Conservation (phyloP, 1,284 basidiomycete genomes). For the Fomitopsis palustris region DNA sequence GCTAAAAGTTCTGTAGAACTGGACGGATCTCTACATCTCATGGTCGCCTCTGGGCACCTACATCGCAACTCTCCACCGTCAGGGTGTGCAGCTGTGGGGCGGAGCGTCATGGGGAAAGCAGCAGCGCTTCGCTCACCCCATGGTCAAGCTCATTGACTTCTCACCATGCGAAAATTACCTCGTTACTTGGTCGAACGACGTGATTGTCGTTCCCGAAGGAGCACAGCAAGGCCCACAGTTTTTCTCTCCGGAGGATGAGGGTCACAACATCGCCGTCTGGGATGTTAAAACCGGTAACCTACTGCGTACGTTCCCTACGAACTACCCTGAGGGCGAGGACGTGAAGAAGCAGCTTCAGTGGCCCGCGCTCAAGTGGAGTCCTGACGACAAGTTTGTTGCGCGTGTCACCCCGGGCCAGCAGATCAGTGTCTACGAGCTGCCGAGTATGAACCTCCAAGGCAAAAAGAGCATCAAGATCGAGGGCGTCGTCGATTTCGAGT, state of each 20-base stretch:
- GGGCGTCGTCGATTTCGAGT: slow-evolving; percentile 98
- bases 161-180: slow-evolving; percentile 97
- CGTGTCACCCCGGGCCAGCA: slow-evolving; percentile 86
- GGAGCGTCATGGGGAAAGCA: slow-evolving; percentile 85
- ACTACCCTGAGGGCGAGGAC: slow-evolving; percentile 51
- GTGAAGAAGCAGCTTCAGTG: slow-evolving; percentile 84
- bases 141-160: slow-evolving; percentile 96
- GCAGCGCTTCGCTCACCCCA: slow-evolving; percentile 92
- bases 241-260: slow-evolving; percentile 93
- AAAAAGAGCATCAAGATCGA: slow-evolving; percentile 99
- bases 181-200: slow-evolving; percentile 97
- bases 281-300: slow-evolving; percentile 93
- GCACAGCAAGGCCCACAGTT: slow-evolving; percentile 81
- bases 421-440: slow-evolving; percentile 96
- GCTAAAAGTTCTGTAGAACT: slow-evolving; percentile 40
- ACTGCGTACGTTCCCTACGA: slow-evolving; percentile 89
- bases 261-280: slow-evolving; percentile 97
- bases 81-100: slow-evolving; percentile 96
- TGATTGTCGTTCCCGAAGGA: slow-evolving; percentile 85
- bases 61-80: slow-evolving; percentile 91
- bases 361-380: slow-evolving; percentile 98
- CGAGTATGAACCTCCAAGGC: slow-evolving; percentile 91
- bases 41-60: slow-evolving; percentile 98
- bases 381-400: slow-evolving; percentile 94
- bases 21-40: slow-evolving; percentile 97